Evolutionary conservation across 768 basidiomycete genomes (phyloP).

Genomic region (Suillus spraguei): DNA sequence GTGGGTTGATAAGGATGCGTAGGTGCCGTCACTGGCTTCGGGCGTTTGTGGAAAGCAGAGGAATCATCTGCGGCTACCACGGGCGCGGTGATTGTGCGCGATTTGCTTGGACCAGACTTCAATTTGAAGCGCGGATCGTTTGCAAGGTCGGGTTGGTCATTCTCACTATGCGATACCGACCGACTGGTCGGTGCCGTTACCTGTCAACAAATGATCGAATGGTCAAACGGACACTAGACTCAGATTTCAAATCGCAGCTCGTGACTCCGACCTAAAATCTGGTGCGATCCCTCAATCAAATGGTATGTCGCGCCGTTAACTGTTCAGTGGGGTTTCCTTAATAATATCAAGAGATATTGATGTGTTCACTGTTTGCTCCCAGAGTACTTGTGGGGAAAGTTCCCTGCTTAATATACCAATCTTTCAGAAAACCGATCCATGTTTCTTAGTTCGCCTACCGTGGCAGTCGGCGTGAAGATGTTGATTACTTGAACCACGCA

Average conservation of each 20-base stretch:
- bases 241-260: not conserved
- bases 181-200: not conserved
- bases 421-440: not conserved
- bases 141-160: not conserved
- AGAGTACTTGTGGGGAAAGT: not conserved
- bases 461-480: not conserved
- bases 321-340: not conserved
- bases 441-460: not conserved
- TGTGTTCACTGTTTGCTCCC: not conserved
- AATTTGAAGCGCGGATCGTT: not conserved
- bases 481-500: not conserved
- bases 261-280: not conserved
- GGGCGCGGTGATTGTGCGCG: not conserved
- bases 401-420: not conserved
- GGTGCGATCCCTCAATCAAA: not conserved
- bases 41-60: not conserved
- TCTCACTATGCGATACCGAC: not conserved
- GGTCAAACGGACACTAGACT: not conserved
- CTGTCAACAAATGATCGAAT: not conserved
- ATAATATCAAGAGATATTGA: not conserved
- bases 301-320: not conserved
- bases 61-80: not conserved
- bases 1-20: not conserved
- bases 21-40: not conserved
- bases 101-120: not conserved